Percentiles rank a stretch among this genome's conserved stretches.
Evolutionary conservation across 2,329 filamentous ascomycete genomes (phyloP).

Genomic region (Diaporthe nobilis): DNA sequence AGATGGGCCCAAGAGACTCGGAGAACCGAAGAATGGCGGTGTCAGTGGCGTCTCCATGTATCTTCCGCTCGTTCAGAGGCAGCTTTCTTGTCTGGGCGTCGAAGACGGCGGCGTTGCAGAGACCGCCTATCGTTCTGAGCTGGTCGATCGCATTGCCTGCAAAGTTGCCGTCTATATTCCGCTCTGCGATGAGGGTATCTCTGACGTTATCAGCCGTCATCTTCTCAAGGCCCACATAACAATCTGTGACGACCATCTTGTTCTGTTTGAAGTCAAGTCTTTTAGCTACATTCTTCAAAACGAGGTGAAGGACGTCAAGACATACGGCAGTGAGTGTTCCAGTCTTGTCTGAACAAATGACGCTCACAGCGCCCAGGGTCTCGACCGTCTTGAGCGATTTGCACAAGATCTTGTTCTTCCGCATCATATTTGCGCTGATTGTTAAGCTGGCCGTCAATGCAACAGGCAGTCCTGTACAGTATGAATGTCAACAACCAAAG

Average conservation of each 20-base stretch:
- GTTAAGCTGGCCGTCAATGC: conserved; percentile 79
- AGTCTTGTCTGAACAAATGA: conserved; percentile 84
- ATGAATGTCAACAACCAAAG: background rate
- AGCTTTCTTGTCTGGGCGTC: conserved; percentile 74
- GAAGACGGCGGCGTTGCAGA: conserved; percentile 84
- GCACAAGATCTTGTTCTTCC: conserved; percentile 82
- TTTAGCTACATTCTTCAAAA: background rate
- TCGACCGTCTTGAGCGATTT: conserved; percentile 86
- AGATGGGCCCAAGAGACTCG: conserved; percentile 73
- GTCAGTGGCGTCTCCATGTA: conserved; percentile 84
- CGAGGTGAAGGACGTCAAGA: background rate
- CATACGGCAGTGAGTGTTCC: conserved; percentile 74
- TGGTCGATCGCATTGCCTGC: conserved; percentile 66
- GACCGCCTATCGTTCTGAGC: conserved; percentile 71
- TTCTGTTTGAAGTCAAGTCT: conserved; percentile 60
- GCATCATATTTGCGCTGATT: conserved; percentile 83
- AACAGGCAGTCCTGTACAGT: conserved; percentile 75
- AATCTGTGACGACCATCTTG: conserved; percentile 81
- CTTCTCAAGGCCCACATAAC: conserved; percentile 67
- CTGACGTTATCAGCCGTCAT: conserved; percentile 66
- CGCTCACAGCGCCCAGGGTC: conserved; percentile 79
- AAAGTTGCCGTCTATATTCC: conserved; percentile 45
- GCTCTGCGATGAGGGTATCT: conserved; percentile 52
- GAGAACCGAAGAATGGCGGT: conserved; percentile 81
- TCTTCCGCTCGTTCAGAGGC: conserved; percentile 72